Conservation (phyloP, 495 filamentous ascomycete genomes). For the Trichocladium antarcticum region DNA sequence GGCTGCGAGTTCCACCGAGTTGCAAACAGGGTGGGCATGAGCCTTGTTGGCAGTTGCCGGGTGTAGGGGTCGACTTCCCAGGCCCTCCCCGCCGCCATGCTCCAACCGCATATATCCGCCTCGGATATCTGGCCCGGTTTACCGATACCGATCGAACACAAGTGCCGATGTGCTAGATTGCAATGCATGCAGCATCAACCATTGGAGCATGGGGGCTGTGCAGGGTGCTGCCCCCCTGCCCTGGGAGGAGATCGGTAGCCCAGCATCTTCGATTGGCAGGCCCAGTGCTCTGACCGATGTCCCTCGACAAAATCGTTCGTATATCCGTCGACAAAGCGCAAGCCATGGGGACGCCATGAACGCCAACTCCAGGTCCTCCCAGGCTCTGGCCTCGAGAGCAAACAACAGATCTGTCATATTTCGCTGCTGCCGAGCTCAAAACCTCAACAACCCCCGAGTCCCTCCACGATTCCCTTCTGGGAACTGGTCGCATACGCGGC, state of each 20-base stretch:
- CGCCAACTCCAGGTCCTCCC: too few species aligned
- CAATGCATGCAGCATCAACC: slow-evolving; percentile 4
- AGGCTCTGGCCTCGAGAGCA: neutral
- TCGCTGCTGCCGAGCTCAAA: neutral
- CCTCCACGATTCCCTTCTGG: slow-evolving; percentile 8
- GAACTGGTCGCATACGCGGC: slow-evolving; percentile 12
- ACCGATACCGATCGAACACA: neutral
- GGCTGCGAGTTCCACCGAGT: neutral
- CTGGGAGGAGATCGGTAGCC: neutral
- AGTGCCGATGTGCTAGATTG: slow-evolving; percentile 6
- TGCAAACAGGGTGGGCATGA: slow-evolving; percentile 13
- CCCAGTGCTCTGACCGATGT: neutral
- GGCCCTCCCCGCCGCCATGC: neutral
- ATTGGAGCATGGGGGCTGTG: neutral
- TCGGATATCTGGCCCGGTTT: slow-evolving; percentile 9
- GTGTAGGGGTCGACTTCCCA: neutral
- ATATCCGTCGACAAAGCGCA: neutral
- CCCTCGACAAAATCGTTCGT: neutral
- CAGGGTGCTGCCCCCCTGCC: neutral
- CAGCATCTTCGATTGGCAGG: neutral
- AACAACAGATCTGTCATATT: slow-evolving; percentile 11
- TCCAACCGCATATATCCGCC: slow-evolving; percentile 1
- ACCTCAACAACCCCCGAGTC: neutral
- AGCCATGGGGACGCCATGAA: neutral
- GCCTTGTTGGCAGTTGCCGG: neutral